Base-by-base conservation (phyloP, 352 stramenopile genomes). In the Phytopythium cucurbitacearum region DNA sequence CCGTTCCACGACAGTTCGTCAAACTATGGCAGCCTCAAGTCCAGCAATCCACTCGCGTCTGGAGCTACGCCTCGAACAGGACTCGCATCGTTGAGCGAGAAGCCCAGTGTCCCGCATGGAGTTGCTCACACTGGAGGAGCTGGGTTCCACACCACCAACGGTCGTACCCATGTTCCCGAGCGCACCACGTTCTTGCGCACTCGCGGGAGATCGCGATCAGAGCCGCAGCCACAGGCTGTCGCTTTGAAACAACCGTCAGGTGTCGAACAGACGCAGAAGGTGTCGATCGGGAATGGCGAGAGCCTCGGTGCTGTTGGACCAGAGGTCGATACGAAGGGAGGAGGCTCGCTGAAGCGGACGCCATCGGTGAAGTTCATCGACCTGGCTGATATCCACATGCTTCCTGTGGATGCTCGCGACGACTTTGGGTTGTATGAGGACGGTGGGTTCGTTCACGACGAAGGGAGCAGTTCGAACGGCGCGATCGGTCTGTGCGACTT, bases 401-500 rank as follows among this genome's bases (percentile, higher is more conserved):
- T 79, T 51, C 64, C 69, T 7, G 32, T 40, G 5, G 60, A 57
- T 2, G 60, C 35, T 7, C 56, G 61, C 12, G 53, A 61, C 46
- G 59, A 67, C 8, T 58, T 73, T 28, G 67, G 65, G 5, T 49
- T 67, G 0, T 48, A 74, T 9, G 54, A 63, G 3, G 60, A 65
- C 41, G 48, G 67, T 50, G 66, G 58, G 7, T 73, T 74, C n/a
- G 57, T 57, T 1, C 63, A 60, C 10, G 69, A 77, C 39, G 74
- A 85, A 67, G 66, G 62, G 9, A 82, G 71, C 40, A 83, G 69
- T 37, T 77, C 70, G 1, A 81, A 75, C 36, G 68, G 67, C 36
- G 73, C 67, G 2, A 81, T 89, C 33, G 79, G 81, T 11, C 53
- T 86, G 13, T 91, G 83, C 54, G 82, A 90, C 59, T 91, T 89